These are phyloP conservation scores for Diplodia seriata DNA, from an alignment of 2,329 filamentous ascomycete genomes.

Conservation along the genomic window DNA sequence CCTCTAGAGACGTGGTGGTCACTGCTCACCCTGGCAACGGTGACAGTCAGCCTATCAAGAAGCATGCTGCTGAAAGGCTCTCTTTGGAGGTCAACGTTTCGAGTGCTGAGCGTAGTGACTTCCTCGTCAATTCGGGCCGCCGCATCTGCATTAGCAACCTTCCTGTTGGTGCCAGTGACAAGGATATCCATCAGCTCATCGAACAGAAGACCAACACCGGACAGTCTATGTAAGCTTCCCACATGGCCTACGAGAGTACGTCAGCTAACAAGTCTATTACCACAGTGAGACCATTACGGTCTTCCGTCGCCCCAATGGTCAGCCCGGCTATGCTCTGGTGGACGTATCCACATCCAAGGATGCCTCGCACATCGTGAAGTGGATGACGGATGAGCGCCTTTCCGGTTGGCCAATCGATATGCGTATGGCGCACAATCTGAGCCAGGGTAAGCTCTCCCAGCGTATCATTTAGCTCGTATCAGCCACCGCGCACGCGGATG, in stretches of 20 bases:
- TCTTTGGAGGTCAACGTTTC: neutral
- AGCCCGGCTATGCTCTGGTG: constrained; percentile 23
- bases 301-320: constrained; percentile 16
- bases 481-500: neutral
- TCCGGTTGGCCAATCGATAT: constrained; percentile 26
- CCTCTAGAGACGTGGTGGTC: neutral
- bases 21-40: neutral
- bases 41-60: neutral
- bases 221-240: constrained; percentile 1
- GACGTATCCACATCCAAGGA: neutral
- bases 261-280: neutral
- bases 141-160: constrained; percentile 31
- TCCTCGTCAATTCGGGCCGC: constrained; percentile 1
- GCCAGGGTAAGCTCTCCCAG: constrained; percentile 20
- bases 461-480: neutral
- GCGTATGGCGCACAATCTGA: constrained; percentile 22
- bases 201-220: constrained; percentile 6
- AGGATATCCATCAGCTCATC: constrained; percentile 18
- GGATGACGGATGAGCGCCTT: constrained; percentile 29
- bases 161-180: neutral
- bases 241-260: neutral
- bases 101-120: neutral
- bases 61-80: neutral
- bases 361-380: constrained; percentile 25
- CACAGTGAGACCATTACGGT: constrained; percentile 18